Conservation (phyloP, 768 basidiomycete species). For the Russula sp. region DNA sequence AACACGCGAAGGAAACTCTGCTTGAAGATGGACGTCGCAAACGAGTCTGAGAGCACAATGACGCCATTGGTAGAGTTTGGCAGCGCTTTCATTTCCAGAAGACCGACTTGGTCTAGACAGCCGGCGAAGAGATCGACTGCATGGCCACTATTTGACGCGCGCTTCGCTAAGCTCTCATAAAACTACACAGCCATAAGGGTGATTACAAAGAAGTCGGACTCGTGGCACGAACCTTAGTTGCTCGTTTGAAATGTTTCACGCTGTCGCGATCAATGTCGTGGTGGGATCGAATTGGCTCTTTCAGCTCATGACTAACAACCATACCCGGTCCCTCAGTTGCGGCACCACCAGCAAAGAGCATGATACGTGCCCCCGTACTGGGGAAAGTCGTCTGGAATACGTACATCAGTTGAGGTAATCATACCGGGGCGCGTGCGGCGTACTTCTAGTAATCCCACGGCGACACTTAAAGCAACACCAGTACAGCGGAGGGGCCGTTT, state of each 20-base stretch:
- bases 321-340: conserved; percentile 95
- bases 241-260: conserved; percentile 95
- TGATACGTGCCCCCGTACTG: conserved; percentile 92
- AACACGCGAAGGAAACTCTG: conserved; percentile 93
- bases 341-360: conserved; percentile 93
- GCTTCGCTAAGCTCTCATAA: conserved; percentile 89
- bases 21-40: conserved; percentile 97
- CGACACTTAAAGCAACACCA: conserved; percentile 90
- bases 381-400: conserved; percentile 71
- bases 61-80: conserved; percentile 95
- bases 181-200: conserved; percentile 45
- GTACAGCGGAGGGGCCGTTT: conserved; percentile 91
- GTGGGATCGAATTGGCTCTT: conserved; percentile 96
- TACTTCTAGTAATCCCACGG: conserved; percentile 86
- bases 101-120: conserved; percentile 95
- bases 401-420: not conserved
- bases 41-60: conserved; percentile 94
- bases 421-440: conserved; percentile 11
- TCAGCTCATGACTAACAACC: conserved; percentile 92
- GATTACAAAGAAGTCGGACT: not conserved
- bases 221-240: conserved; percentile 64
- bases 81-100: conserved; percentile 95
- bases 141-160: conserved; percentile 91
- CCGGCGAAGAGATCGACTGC: conserved; percentile 94
- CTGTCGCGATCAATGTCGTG: conserved; percentile 97